Evolutionary conservation across 768 basidiomycete species (phyloP), one percentile per base, ranked within the genome.

Genomic region (Candolleomyces aberdarensis): DNA sequence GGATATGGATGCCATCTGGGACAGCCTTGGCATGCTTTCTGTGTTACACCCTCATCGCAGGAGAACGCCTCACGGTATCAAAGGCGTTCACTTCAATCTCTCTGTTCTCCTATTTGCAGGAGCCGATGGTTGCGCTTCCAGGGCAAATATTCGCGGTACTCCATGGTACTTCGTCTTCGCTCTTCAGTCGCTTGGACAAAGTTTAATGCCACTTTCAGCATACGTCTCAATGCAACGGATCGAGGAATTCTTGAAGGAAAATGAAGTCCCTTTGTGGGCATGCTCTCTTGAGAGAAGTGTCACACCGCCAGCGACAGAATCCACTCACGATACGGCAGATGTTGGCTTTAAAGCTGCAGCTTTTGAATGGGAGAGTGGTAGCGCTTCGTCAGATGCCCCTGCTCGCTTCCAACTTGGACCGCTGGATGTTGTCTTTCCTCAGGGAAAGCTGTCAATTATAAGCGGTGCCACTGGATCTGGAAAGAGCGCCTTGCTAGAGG

Each of bases 191-290:
- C 10, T 40, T 31, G 31, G 20, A 13, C 26, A 58, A 39, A 17
- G 40, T 39, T 60, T n/a, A 29, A 53, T 67, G 48, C 65, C 60
- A 59, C 54, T 46, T 56, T 57, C 52, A 85, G 86, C 89, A 7
- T 86, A 87, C 67, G 87, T 95, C 20, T 89, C 91, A 4, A 87
- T 94, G 84, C 83, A 88, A 67, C 85, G 92, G 56, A 92, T 95
- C 62, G 86, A 92, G 67, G 78, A 73, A 3, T 92, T 89, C 71
- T 76, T 92, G 1, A 75, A 75, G 5, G 91, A 93, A 70, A 82
- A 83, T 17, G 91, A 94, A 69, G 89, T 94, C 2, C 86, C 88
- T 0, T 83, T 83, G 36, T 92, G 89, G 88, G 91, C 90, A 1
- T 88, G 86, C 3, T 83, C 87, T 0, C 73, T 93, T 63, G 46